These are phyloP conservation scores for Microdochium bolleyi DNA, from an alignment of 2,329 filamentous ascomycete species.

Conservation along the genomic window DNA sequence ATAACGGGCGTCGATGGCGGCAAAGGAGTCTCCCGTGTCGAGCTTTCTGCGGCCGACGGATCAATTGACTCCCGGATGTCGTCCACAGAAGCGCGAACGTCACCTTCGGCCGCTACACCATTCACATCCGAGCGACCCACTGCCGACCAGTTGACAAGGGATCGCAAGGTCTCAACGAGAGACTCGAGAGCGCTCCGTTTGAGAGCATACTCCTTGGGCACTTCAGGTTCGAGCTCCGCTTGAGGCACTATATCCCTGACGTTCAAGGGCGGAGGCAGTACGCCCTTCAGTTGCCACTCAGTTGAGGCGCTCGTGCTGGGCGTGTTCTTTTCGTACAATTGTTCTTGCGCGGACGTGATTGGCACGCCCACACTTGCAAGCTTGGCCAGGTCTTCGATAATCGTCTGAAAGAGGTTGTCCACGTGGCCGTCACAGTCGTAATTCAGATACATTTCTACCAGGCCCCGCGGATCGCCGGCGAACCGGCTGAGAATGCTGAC, in stretches of 20 bases:
- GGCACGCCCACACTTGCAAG: conserved; percentile 74
- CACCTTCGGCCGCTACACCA: conserved; percentile 36
- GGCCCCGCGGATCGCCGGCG: conserved; percentile 73
- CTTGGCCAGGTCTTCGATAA: conserved; percentile 88
- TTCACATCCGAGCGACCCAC: conserved; percentile 55
- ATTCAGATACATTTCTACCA: conserved; percentile 95
- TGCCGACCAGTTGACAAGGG: conserved; percentile 84
- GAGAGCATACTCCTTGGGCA: conserved; percentile 82
- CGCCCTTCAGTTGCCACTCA: conserved; percentile 84
- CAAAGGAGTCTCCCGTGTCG: conserved; percentile 53
- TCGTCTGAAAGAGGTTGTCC: conserved; percentile 93
- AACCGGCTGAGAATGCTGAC: conserved; percentile 78
- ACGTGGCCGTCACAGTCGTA: conserved; percentile 95
- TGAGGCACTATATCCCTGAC: conserved; percentile 63
- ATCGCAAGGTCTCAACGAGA: conserved; percentile 79
- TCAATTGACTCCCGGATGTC: conserved; percentile 70
- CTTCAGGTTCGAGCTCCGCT: conserved; percentile 56
- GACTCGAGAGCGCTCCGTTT: conserved; percentile 86
- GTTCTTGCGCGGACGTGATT: conserved; percentile 70
- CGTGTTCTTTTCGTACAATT: conserved; percentile 76
- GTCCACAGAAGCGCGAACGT: conserved; percentile 44
- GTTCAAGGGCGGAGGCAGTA: conserved; percentile 78
- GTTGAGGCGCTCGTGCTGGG: conserved; percentile 49
- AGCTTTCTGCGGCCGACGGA: conserved; percentile 50
- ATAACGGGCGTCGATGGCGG: conserved; percentile 59